Evolutionary conservation across 306 rosid genomes (phyloP), one percentile per base, ranked within the genome.

Genomic region (Vigna radiata): DNA sequence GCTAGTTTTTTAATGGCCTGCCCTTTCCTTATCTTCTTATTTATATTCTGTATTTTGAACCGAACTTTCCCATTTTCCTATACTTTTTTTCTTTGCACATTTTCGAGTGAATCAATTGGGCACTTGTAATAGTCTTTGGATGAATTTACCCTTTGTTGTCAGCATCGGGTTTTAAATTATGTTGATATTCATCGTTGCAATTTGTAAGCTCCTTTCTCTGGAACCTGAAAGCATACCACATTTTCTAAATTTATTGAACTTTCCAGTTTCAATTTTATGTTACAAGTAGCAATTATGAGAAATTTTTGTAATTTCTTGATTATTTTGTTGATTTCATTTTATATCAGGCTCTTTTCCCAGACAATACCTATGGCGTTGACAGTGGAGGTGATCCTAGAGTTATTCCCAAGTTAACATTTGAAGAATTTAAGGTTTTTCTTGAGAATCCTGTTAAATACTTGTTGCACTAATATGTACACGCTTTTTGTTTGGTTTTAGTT

Each of bases 311-410:
- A 4, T 77, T 44, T n/a, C 48, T 65, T 82, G 7, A 25, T 79
- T 8, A 70, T 18, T 21, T 15, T 39, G 15, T 67, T 56, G 59
- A 39, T n/a, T 76, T 77, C 74, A 63, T 81, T 73, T 54, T 72
- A 75, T 48, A 39, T 27, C 92, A 95, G 99, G 97, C 97, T 81
- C 98, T 95, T 77, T 95, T 87, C 83, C 99, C 99, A 9, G 98
- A 95, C 81, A 95, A 87, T 79, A 86, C 98, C 44, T 95, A 91
- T 70, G 98, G 97, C 44, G 98, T 95, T 79, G 99, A 95, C 82
- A 92, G 99, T 12, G 99, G 99, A 79, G 99, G 99, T 17, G 99
- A 95, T 83, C 99, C 99, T 36, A 85, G 39, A 68, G 93, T 86
- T 81, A 95, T 95, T 84, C 99, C 99, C 56, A 92, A 87, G 63